phyloP scores from a whole-genome alignment of 2,329 filamentous ascomycete genomes.

The Cytospora mali region DNA sequence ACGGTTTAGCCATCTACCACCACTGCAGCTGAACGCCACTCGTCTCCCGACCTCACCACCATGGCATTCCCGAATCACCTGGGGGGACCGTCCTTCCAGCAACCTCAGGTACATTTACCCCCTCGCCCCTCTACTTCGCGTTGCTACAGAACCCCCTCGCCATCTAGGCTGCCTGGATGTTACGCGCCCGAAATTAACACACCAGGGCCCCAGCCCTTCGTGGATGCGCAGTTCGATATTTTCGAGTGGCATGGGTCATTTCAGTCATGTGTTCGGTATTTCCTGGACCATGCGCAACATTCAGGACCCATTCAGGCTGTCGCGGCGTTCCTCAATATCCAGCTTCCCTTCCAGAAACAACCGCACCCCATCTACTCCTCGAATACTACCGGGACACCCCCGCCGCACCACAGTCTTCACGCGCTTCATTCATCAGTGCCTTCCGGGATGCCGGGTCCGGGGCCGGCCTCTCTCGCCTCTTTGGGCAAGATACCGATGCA shows the following conservation, averaged over 20 bases:
- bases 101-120: constrained; percentile 38
- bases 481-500: constrained; percentile 19
- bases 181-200: constrained; percentile 16
- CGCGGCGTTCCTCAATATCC: constrained; percentile 89
- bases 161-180: not conserved
- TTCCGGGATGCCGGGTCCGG: constrained; percentile 32
- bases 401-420: constrained; percentile 35
- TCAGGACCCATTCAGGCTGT: constrained; percentile 81
- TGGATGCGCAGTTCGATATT: constrained; percentile 68
- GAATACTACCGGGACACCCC: constrained; percentile 39
- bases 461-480: constrained; percentile 17
- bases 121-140: not conserved
- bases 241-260: constrained; percentile 93
- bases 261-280: constrained; percentile 87
- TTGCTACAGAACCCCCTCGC: not conserved
- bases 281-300: constrained; percentile 88
- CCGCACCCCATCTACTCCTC: constrained; percentile 49
- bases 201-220: constrained; percentile 43
- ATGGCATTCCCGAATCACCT: constrained; percentile 37
- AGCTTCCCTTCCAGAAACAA: constrained; percentile 78
- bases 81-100: constrained; percentile 35
- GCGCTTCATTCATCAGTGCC: constrained; percentile 39
- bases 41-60: not conserved
- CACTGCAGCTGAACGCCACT: constrained; percentile 8
- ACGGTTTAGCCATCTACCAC: not conserved